A percentile compares a stretch with the other conserved stretches of the same genome.
Evolutionary conservation across 371 early-diverging fungal genomes (phyloP).

Genomic region (Rhizopus delemar): DNA sequence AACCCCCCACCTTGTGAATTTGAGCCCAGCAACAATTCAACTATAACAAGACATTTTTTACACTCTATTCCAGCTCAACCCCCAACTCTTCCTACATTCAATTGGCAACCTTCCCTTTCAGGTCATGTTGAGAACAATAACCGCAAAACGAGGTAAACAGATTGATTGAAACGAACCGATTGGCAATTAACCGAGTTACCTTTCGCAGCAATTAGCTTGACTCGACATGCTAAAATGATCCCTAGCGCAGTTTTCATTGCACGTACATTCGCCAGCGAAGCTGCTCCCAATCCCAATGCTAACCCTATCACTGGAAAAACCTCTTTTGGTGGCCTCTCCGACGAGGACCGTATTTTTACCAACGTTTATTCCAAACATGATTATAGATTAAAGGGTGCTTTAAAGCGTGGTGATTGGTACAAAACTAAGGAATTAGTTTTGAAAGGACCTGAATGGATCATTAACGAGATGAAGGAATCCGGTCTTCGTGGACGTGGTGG

Average conservation of each 20-base stretch:
- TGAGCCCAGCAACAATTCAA: no score
- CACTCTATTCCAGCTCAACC: conserved; percentile 21
- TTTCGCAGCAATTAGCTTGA: conserved; percentile 18
- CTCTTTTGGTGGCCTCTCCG: conserved; percentile 76
- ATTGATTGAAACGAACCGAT: conserved; percentile 1
- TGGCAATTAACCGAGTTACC: not conserved
- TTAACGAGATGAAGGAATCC: conserved; percentile 94
- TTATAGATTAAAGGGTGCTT: conserved; percentile 84
- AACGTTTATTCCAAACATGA: conserved; percentile 94
- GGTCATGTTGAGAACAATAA: conserved; percentile 48
- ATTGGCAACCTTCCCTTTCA: conserved; percentile 17
- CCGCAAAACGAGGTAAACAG: conserved; percentile 46
- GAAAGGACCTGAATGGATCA: conserved; percentile 96
- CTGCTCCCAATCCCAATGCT: conserved; percentile 50
- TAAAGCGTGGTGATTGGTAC: conserved; percentile 97
- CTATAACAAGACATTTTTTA: not conserved
- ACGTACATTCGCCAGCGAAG: conserved; percentile 51
- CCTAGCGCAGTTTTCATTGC: conserved; percentile 27
- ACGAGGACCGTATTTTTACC: conserved; percentile 96
- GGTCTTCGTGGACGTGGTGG: conserved; percentile 98
- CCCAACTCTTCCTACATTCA: conserved; percentile 37
- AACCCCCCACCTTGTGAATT: no score
- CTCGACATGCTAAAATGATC: conserved; percentile 29
- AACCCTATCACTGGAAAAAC: conserved; percentile 54
- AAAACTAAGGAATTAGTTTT: conserved; percentile 96